phyloP scores from a whole-genome alignment of 1,284 basidiomycete genomes.

The Cutaneotrichosporon sp. region DNA sequence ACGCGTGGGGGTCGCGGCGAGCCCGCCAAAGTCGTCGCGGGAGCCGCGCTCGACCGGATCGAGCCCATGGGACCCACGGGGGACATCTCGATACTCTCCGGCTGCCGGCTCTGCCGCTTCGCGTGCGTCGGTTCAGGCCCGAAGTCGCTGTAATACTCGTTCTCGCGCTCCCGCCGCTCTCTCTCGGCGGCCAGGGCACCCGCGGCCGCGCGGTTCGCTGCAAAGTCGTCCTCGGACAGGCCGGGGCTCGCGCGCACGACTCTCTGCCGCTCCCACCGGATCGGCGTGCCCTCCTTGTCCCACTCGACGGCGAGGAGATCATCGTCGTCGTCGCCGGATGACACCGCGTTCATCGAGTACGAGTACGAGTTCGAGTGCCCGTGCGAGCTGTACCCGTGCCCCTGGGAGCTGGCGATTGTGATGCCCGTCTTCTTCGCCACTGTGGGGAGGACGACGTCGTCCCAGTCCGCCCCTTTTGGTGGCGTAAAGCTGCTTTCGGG shows the following conservation, averaged over 20 bases:
- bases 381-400: not conserved
- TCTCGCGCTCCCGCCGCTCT: not conserved
- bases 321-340: conserved; percentile 13
- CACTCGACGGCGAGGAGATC: conserved; percentile 45
- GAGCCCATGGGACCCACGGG: too few relatives aligned
- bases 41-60: not conserved
- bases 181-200: too few relatives aligned
- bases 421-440: conserved; percentile 73
- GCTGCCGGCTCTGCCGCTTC: not conserved
- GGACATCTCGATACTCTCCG: not conserved
- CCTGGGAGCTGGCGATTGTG: not conserved
- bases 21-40: not conserved
- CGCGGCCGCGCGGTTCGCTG: conserved; percentile 1
- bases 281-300: conserved; percentile 41
- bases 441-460: conserved; percentile 59
- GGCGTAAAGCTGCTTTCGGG: conserved; percentile 41
- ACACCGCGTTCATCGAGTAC: not conserved
- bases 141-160: not conserved
- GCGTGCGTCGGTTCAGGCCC: not conserved
- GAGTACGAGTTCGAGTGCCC: not conserved
- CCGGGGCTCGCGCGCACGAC: not conserved
- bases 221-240: conserved; percentile 7
- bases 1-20: not conserved
- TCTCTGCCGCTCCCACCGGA: conserved; percentile 36
- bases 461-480: conserved; percentile 47